These are phyloP conservation scores for Nemania sp. DNA, from an alignment of 2,329 filamentous ascomycete genomes.

Conservation along the genomic window DNA sequence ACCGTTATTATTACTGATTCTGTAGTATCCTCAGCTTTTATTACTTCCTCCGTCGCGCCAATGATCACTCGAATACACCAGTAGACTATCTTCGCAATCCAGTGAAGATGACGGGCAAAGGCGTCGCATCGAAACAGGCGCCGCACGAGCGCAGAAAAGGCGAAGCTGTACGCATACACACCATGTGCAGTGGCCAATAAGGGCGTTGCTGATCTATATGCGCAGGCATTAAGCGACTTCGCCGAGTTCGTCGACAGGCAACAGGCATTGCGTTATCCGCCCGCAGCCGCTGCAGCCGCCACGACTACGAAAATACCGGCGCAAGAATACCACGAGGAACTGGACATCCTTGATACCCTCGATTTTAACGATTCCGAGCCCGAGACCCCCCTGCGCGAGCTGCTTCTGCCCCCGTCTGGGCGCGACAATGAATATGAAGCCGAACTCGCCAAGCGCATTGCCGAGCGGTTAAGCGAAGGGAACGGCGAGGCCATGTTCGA, in stretches of 20 bases:
- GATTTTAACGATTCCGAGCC: conserved; percentile 71
- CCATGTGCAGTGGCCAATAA: background rate
- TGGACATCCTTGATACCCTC: conserved; percentile 84
- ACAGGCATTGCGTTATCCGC: conserved; percentile 71
- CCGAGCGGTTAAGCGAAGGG: conserved; percentile 75
- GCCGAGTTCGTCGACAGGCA: conserved; percentile 97
- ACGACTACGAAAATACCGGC: conserved; percentile 27
- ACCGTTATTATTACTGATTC: too few relatives aligned
- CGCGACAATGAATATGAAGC: conserved; percentile 61
- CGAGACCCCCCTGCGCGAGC: conserved; percentile 70
- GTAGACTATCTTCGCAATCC: conserved; percentile 7
- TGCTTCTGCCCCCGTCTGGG: conserved; percentile 64
- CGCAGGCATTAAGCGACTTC: conserved; percentile 84
- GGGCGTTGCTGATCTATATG: conserved; percentile 2
- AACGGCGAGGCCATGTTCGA: conserved; percentile 91
- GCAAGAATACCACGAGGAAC: conserved; percentile 82
- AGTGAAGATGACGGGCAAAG: conserved; percentile 56
- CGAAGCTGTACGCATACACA: conserved; percentile 67
- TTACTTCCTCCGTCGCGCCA: conserved; percentile 2
- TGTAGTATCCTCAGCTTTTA: background rate
- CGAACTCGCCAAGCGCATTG: conserved; percentile 67
- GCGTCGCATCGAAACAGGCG: conserved; percentile 59
- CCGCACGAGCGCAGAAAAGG: conserved; percentile 82
- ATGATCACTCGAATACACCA: conserved; percentile 37
- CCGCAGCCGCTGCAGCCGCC: too few relatives aligned